Evolutionary conservation across 345 rosid genomes (phyloP).

Genomic region (Raphanus sativus): DNA sequence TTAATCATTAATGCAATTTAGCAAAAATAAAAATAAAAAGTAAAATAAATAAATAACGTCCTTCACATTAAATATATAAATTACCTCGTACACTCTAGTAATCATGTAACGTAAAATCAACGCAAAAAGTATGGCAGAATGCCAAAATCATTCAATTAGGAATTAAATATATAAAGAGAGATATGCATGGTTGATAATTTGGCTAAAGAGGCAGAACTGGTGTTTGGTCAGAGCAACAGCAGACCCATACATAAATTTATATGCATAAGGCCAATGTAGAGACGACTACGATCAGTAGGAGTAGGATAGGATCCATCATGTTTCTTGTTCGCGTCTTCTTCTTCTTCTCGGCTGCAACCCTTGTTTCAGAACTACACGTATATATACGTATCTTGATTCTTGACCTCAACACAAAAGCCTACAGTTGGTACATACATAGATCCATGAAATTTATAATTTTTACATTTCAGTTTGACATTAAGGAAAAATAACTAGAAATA

Average conservation of each 20-base stretch:
- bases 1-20: too few relatives aligned
- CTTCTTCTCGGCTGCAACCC: not conserved
- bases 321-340: not conserved
- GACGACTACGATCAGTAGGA: not conserved
- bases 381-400: not conserved
- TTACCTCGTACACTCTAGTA: not conserved
- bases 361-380: not conserved
- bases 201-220: not conserved
- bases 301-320: not conserved
- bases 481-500: not conserved
- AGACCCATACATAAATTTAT: not conserved
- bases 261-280: not conserved
- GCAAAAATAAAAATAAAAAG: too few relatives aligned
- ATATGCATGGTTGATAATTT: not conserved
- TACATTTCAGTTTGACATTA: not conserved
- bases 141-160: not conserved
- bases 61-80: not conserved
- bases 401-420: not conserved
- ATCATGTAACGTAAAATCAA: not conserved
- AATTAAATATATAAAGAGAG: not conserved
- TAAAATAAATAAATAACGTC: not conserved
- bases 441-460: not conserved
- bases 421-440: not conserved
- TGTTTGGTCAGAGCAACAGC: not conserved
- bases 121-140: not conserved